phyloP scores from a whole-genome alignment of 1,139 yeast genomes.

The Kodamaea anthophila region DNA sequence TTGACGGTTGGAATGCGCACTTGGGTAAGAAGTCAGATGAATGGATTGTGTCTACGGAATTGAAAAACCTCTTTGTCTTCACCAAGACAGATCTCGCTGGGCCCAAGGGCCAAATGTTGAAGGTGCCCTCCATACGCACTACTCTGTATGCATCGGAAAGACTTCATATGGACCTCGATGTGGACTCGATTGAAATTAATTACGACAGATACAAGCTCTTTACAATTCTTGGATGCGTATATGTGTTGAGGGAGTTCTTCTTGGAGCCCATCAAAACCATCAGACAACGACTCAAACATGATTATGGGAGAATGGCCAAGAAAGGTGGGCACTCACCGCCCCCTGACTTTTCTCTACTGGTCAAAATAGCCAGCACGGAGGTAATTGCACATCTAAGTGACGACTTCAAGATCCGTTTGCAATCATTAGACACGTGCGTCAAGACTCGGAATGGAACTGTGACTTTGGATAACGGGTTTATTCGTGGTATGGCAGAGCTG shows the following conservation, averaged over 20 bases:
- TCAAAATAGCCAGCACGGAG: slow-evolving; percentile 14
- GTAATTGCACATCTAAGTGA: slow-evolving; percentile 33
- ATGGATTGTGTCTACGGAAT: slow-evolving; percentile 16
- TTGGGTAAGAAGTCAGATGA: slow-evolving; percentile 18
- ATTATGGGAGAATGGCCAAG: slow-evolving; percentile 8
- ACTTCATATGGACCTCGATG: slow-evolving; percentile 19
- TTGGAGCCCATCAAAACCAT: slow-evolving; percentile 28
- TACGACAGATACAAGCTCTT: slow-evolving; percentile 48
- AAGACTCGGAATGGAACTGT: slow-evolving; percentile 15
- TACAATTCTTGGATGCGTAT: slow-evolving; percentile 47
- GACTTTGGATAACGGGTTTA: slow-evolving; percentile 24
- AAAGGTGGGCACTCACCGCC: neutral
- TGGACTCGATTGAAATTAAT: slow-evolving; percentile 27
- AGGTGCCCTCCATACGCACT: slow-evolving; percentile 16
- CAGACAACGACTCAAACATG: slow-evolving; percentile 20
- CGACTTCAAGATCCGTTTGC: slow-evolving; percentile 44
- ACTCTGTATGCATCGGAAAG: slow-evolving; percentile 16
- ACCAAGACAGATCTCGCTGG: slow-evolving; percentile 22
- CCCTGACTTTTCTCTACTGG: neutral
- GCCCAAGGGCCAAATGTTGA: slow-evolving; percentile 10
- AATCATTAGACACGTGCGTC: slow-evolving; percentile 25
- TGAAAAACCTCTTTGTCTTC: slow-evolving; percentile 18
- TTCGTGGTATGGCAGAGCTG: slow-evolving; percentile 49
- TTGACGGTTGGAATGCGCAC: slow-evolving; percentile 10
- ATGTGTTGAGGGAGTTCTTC: slow-evolving; percentile 44